Percentiles rank a stretch among this genome's conserved stretches.
Conservation (phyloP, 305 asterid species). For the Rubia peregrina region DNA sequence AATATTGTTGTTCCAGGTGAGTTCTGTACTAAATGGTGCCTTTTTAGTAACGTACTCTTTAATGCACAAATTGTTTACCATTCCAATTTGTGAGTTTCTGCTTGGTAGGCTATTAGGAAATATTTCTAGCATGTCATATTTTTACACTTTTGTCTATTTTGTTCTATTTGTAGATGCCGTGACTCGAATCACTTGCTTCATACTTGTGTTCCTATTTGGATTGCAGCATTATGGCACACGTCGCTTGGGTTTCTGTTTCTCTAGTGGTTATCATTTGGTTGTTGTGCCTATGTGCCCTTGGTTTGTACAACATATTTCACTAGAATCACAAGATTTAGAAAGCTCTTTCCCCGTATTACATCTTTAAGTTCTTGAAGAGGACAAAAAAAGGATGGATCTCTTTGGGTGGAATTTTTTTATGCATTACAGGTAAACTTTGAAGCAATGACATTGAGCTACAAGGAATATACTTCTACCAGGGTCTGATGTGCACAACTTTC, state of each 20-base stretch:
- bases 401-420: conserved; percentile 86
- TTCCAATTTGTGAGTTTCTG: not conserved
- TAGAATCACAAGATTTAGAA: conserved; percentile 83
- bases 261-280: conserved; percentile 79
- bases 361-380: conserved; percentile 79
- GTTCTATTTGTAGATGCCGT: conserved; percentile 66
- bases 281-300: conserved; percentile 80
- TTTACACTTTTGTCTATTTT: not conserved
- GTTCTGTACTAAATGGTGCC: not conserved
- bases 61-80: not conserved
- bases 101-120: not conserved
- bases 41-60: not conserved
- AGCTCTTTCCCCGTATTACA: conserved; percentile 85
- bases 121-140: not conserved
- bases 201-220: conserved; percentile 86
- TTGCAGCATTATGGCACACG: conserved; percentile 97
- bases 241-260: conserved; percentile 75
- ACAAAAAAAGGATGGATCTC: conserved; percentile 98
- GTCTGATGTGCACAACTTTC: conserved; percentile 4
- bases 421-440: conserved; percentile 73
- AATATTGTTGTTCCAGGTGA: not conserved
- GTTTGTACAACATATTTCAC: conserved; percentile 67
- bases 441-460: not conserved
- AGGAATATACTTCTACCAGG: not conserved
- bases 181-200: conserved; percentile 90